phyloP scores from a whole-genome alignment of 768 basidiomycete species.

The Auricularia sp. region DNA sequence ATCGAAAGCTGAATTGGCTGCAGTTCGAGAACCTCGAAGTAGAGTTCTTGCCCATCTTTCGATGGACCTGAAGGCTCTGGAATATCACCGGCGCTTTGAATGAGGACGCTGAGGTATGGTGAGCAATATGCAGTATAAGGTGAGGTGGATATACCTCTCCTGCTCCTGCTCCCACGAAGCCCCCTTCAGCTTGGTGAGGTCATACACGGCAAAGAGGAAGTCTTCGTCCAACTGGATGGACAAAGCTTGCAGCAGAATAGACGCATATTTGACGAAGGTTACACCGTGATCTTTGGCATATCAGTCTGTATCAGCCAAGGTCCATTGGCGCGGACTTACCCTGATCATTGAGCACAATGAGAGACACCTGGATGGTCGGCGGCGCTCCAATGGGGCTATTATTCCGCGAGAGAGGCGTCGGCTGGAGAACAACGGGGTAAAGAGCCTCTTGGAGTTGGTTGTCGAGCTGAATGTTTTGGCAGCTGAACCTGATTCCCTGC shows the following conservation, averaged over 20 bases:
- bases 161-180: conserved; percentile 74
- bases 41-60: conserved; percentile 63
- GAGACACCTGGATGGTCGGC: conserved; percentile 80
- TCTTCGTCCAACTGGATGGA: conserved; percentile 98
- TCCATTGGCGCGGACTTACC: conserved; percentile 34
- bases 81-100: conserved; percentile 56
- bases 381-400: conserved; percentile 66
- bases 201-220: conserved; percentile 82
- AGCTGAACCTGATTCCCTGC: conserved; percentile 69
- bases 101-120: conserved; percentile 44
- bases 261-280: conserved; percentile 95
- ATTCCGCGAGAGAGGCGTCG: conserved; percentile 75
- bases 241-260: conserved; percentile 84
- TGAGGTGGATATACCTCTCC: conserved; percentile 49
- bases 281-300: conserved; percentile 78
- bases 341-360: conserved; percentile 88
- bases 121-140: neutral
- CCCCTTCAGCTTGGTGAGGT: conserved; percentile 86
- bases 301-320: conserved; percentile 1
- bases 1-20: conserved; percentile 88
- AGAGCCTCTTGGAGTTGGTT: conserved; percentile 95
- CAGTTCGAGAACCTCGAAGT: conserved; percentile 91
- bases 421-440: conserved; percentile 91
- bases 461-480: conserved; percentile 87
- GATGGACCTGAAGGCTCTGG: conserved; percentile 60